Percentiles rank a stretch among this genome's conserved stretches.
Conservation (phyloP, 805 yeast species). For the Maudiozyma turicensis region DNA sequence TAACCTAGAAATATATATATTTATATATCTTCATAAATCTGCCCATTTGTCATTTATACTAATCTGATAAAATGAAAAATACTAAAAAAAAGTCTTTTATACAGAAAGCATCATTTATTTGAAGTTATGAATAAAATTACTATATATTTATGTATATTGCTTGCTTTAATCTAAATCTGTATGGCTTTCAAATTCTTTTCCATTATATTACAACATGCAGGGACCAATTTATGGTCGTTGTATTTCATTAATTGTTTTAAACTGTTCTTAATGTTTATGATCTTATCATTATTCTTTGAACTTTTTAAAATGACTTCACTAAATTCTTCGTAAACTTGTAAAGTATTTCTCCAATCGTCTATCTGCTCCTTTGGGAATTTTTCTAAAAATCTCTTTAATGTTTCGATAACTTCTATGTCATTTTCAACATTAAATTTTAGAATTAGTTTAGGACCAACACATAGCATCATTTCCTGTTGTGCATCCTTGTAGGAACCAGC, state of each 20-base stretch:
- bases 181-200: slow-evolving; percentile 32
- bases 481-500: slow-evolving; percentile 59
- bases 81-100: too few relatives aligned
- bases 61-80: too few relatives aligned
- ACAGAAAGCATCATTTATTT: not conserved
- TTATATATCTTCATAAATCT: too few relatives aligned
- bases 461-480: slow-evolving; percentile 42
- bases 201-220: slow-evolving; percentile 46
- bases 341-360: slow-evolving; percentile 46
- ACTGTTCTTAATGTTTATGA: slow-evolving; percentile 37
- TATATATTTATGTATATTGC: not conserved
- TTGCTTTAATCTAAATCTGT: not conserved
- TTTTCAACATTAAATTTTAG: slow-evolving; percentile 6
- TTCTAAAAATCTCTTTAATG: slow-evolving; percentile 31
- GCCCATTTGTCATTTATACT: too few relatives aligned
- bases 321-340: slow-evolving; percentile 48
- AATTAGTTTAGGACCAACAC: slow-evolving; percentile 67
- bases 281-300: slow-evolving; percentile 13
- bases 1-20: too few relatives aligned
- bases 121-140: not conserved
- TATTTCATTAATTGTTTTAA: slow-evolving; percentile 35
- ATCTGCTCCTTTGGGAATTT: slow-evolving; percentile 36
- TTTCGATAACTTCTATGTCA: slow-evolving; percentile 33
- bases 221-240: slow-evolving; percentile 24
- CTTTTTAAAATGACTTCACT: slow-evolving; percentile 28